A percentile compares a stretch with the other conserved stretches of the same genome.
Evolutionary conservation across 2,329 filamentous ascomycete genomes (phyloP).

Genomic region (Neoarthrinium moseri): DNA sequence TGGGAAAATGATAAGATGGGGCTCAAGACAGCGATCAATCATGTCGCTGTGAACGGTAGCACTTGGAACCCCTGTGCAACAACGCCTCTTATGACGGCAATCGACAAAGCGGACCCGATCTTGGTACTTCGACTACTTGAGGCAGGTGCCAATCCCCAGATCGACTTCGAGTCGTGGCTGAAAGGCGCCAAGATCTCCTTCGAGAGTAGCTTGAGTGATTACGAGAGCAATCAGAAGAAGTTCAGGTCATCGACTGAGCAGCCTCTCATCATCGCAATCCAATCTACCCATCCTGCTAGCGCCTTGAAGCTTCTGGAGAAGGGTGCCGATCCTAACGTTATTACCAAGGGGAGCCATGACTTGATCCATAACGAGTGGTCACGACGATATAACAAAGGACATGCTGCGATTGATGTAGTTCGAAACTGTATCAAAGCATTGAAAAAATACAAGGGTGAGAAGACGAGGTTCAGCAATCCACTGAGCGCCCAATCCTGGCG

Average conservation of each 20-base stretch:
- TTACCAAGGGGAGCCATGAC: slow-evolving; percentile 41
- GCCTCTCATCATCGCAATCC: slow-evolving; percentile 64
- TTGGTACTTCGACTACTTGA: slow-evolving; percentile 62
- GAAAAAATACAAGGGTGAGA: slow-evolving; percentile 39
- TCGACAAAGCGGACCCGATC: slow-evolving; percentile 49
- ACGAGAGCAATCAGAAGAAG: slow-evolving; percentile 44
- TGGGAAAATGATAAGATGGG: slow-evolving; percentile 58
- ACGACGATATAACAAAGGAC: slow-evolving; percentile 34
- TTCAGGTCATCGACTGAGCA: slow-evolving; percentile 56
- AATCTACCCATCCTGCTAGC: slow-evolving; percentile 42
- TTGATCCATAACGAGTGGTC: slow-evolving; percentile 32
- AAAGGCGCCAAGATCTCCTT: slow-evolving; percentile 37
- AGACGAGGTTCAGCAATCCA: slow-evolving; percentile 13
- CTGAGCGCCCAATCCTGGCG: slow-evolving; percentile 13
- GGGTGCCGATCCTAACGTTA: slow-evolving; percentile 64
- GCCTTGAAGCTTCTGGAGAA: slow-evolving; percentile 58
- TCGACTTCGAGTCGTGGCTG: slow-evolving; percentile 65
- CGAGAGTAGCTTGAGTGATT: slow-evolving; percentile 13
- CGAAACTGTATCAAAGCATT: slow-evolving; percentile 50
- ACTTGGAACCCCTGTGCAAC: slow-evolving; percentile 33
- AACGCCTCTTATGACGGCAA: slow-evolving; percentile 58
- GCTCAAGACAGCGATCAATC: slow-evolving; percentile 64
- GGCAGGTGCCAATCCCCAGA: slow-evolving; percentile 56
- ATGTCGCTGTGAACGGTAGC: slow-evolving; percentile 46
- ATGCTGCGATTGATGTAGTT: slow-evolving; percentile 61